Evolutionary conservation across 148 eudicot genomes (phyloP), one percentile per base, ranked within the genome.

Genomic region (Suaeda aralocaspica): DNA sequence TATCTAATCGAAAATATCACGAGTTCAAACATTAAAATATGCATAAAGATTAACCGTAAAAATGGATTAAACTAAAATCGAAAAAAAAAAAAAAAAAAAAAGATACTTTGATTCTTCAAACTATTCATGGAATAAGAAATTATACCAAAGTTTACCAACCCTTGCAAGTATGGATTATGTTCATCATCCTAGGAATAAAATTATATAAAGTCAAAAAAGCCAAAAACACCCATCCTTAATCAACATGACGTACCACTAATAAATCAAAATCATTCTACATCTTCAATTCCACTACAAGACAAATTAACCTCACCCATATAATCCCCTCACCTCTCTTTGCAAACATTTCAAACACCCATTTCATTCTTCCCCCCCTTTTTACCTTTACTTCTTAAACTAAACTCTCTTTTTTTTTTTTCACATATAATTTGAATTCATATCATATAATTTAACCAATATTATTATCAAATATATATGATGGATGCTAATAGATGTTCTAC

Each of bases 341-440:
- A 82, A 84, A 86, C 83, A 84, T 85, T 88, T 85, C 88, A 88
- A 88, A 85, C 69, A 52, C 85, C 82, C 60, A 59, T 36, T 59
- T 56, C 51, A 39, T 25, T 65, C 59, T 50, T 55, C 71, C 21
- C 60, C 28, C 64, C 59, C 33, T 14, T 44, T n/a, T 39, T 26
- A 53, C 28, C 58, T 42, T 30, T n/a, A 16, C 44, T 29, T 75
- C 26, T 25, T 14, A 6, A 24, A 58, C 44, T n/a, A 59, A 21
- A 21, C 30, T 71, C 58, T 18, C n/a, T 33, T 42, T 45, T 57
- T 31, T 29, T 50, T 42, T 11, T 13, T 51, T 29, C 6, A 59
- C 19, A 26, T 14, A 49, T 6, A 12, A 18, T 15, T 22, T 42
- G n/a, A n/a, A n/a, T n/a, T n/a, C n/a, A n/a, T n/a, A 36, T 36